Base-by-base conservation (phyloP, 192 early-diverging fungal genomes). In the Geranomyces variabilis region DNA sequence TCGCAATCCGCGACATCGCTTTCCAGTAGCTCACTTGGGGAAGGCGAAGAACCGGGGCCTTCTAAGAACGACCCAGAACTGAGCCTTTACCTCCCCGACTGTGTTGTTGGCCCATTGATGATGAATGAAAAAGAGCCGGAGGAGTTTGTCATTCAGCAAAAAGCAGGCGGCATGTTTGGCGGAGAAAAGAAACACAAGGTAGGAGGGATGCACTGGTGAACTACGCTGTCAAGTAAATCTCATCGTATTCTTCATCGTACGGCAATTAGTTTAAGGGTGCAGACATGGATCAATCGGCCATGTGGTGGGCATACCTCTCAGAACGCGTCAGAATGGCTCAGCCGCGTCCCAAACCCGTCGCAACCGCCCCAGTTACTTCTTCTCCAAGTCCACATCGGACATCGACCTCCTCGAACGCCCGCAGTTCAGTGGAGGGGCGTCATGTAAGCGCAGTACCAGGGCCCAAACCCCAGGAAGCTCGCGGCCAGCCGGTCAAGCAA, bases 121-220 rank as follows among this genome's bases (percentile, higher is more conserved):
- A 67, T 71, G 66, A 78, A 85, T 51, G 77, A 79, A 48, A 85
- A 82, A 68, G 83, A 85, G 29, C 77, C 75, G 15, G 79, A 82
- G 47, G 83, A 85, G 70, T 76, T 85, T 63, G 63, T 71, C 8
- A 49, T 85, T 14, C 73, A 78, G 66, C 75, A 76, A 21, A 69
- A 67, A 33, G 41, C 53, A 1, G 71, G 71, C 15, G 80, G 80
- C 8, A 61, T 85, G 67, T 81, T 81, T 64, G 78, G 79, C 60
- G 48, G 75, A 34, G 77, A 80, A 15, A 72, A 70, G 41, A 76
- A 81, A 66, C 72, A 81, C 70, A 80, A 66, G 77, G 75, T 77
- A 70, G 21, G 53, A 24, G 7, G 7, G 21, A n/a, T n/a, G 17
- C 7, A 15, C 51, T 53, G 2, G 46, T 26, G 15, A 26, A 24